Evolutionary conservation across 441 rosid species (phyloP).

Genomic region (Geranium incanum): DNA sequence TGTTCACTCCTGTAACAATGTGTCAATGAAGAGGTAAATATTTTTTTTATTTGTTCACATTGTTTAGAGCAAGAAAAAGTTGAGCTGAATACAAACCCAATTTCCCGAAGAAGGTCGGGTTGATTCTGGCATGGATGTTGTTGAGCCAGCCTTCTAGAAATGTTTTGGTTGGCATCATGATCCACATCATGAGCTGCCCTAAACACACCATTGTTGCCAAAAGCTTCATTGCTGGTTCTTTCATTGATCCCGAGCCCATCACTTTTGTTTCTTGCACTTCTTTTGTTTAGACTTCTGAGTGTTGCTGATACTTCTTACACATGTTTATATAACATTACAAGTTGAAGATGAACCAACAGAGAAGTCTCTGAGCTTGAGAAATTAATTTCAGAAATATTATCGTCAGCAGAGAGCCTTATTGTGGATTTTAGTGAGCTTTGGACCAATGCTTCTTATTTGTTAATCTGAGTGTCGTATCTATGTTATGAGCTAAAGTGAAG

Average conservation of each 20-base stretch:
- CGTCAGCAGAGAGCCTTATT: background rate
- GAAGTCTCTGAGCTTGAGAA: background rate
- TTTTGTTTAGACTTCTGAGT: background rate
- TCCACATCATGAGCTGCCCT: conserved; percentile 50
- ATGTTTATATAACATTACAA: conserved; percentile 1
- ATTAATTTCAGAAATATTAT: conserved; percentile 2
- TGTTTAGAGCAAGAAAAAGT: background rate
- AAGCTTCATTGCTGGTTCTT: conserved; percentile 22
- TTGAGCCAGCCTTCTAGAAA: conserved; percentile 29
- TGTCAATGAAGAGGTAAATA: background rate
- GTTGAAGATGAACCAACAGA: background rate
- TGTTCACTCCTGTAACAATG: conserved; percentile 31
- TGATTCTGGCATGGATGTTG: conserved; percentile 22
- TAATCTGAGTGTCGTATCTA: background rate
- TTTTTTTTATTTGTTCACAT: background rate
- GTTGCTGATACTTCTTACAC: background rate
- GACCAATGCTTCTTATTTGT: no score
- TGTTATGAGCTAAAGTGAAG: background rate
- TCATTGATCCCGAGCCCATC: background rate
- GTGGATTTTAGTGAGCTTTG: background rate
- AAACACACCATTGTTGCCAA: conserved; percentile 24
- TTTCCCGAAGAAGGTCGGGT: conserved; percentile 29
- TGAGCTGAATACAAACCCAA: conserved; percentile 29
- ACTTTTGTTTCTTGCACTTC: conserved; percentile 9
- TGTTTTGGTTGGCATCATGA: conserved; percentile 45